Evolutionary conservation across 164 flowering plant species (phyloP), one percentile per base, ranked within the genome.

Genomic region (Vitis riparia): DNA sequence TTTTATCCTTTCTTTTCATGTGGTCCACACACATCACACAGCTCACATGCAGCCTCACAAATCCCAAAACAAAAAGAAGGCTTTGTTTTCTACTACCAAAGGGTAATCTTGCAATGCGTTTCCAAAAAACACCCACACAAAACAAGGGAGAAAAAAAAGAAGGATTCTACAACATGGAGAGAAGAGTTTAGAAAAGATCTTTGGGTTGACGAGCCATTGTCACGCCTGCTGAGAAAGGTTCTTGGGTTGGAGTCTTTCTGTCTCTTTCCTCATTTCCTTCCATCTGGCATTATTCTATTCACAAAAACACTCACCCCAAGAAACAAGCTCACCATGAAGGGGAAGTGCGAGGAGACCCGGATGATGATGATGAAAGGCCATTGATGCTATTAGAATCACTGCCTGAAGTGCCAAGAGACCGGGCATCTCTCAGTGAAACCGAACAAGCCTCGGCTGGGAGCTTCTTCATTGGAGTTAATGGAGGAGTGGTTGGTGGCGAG

Each of bases 401-500:
- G 0, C 79, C 80, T 5, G 91, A 85, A 69, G 81, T 79, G 0
- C 73, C 82, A 1, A 88, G 57, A 5, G 84, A 83, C 62, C 84
- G 62, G 3, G 82, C 87, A 67, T 89, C 87, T 66, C 81, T 77
- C 14, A 90, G 70, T 19, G 87, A 74, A 30, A 90, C 79, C 1
- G 92, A 88, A 58, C 87, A 78, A 13, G 86, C 92, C 72, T 79
- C 80, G 2, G 74, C 80, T 0, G 94, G 91, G 29, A 92, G 89
- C 74, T 88, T 87, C 88, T 92, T 90, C 92, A 90, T 88, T 10
- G 92, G 91, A 6, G 85, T 77, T 48, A 91, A 69, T 50, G 89
- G 89, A 48, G 87, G 88, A 2, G 88, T 83, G 4, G n/a, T 53
- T 8, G 82, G 69, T 6, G 55, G 10, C 14, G 77, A 27, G 44